Evolutionary conservation across 2,329 filamentous ascomycete species (phyloP).

Genomic region (Penicillium sp.): DNA sequence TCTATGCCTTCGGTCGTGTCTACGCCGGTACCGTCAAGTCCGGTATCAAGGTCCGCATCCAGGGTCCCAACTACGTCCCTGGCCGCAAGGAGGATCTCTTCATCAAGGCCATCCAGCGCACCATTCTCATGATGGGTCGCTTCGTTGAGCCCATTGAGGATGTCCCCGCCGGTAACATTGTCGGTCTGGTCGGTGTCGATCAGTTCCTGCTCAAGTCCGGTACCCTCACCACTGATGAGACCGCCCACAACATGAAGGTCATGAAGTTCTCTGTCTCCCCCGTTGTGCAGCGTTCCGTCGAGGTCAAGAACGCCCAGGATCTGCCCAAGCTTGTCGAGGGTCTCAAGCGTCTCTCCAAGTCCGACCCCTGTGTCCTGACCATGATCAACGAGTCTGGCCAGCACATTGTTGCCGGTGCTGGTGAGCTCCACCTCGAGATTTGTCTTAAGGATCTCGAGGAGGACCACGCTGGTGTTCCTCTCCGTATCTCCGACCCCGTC

Average conservation of each 20-base stretch:
- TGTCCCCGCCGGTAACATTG: conserved; percentile 99
- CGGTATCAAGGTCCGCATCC: conserved; percentile 99
- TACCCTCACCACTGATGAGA: conserved; percentile 95
- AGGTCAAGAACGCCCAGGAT: conserved; percentile 99
- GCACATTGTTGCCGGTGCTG: conserved; percentile 98
- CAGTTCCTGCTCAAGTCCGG: conserved; percentile 99
- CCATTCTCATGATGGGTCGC: conserved; percentile 99
- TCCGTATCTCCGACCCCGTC: conserved; percentile 96
- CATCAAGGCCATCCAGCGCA: conserved; percentile 99
- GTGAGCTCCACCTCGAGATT: conserved; percentile 99
- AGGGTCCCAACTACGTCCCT: conserved; percentile 97
- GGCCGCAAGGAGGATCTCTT: conserved; percentile 99
- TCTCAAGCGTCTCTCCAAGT: conserved; percentile 99
- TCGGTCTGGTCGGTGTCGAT: conserved; percentile 98
- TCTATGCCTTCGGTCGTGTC: conserved; percentile 99
- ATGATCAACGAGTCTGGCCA: conserved; percentile 88
- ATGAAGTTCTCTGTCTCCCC: conserved; percentile 99
- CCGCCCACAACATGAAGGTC: conserved; percentile 99
- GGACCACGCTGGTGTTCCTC: conserved; percentile 97
- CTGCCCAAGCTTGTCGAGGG: conserved; percentile 99
- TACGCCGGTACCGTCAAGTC: conserved; percentile 98
- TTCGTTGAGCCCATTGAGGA: conserved; percentile 98
- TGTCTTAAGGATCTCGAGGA: conserved; percentile 99
- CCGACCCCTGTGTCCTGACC: conserved; percentile 95
- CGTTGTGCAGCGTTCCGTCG: conserved; percentile 96